phyloP scores from a whole-genome alignment of 257 asterid species.

The Oldenlandia corymbosa region DNA sequence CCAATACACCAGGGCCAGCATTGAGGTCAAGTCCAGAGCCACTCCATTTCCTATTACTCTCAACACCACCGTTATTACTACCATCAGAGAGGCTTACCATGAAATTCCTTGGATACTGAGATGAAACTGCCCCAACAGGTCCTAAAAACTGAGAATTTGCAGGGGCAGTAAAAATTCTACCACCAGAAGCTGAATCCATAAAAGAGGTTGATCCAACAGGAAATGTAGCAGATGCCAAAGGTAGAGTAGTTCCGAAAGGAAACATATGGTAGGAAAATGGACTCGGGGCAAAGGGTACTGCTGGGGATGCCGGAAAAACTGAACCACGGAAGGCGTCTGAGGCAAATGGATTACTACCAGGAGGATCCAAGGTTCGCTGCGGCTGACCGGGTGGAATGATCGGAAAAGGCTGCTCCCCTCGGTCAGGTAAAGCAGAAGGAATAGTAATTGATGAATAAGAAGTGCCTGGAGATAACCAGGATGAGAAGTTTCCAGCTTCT shows the following conservation, averaged over 20 bases:
- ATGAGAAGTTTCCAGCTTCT: conserved; percentile 49
- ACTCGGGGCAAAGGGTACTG: conserved; percentile 31
- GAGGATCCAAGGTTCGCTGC: conserved; percentile 54
- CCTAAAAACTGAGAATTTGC: conserved; percentile 55
- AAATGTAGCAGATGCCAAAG: conserved; percentile 55
- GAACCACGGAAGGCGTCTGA: conserved; percentile 71
- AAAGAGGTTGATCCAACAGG: conserved; percentile 39
- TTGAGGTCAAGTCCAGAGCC: conserved; percentile 78
- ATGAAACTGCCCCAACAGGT: conserved; percentile 43
- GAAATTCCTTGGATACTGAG: conserved; percentile 75
- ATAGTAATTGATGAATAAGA: conserved; percentile 46
- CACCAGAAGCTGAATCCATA: conserved; percentile 40
- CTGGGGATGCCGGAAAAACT: conserved; percentile 77
- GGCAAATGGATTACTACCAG: conserved; percentile 42
- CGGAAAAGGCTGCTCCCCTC: conserved; percentile 63
- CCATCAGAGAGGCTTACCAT: conserved; percentile 47
- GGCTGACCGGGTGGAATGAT: conserved; percentile 50
- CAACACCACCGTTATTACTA: conserved; percentile 37
- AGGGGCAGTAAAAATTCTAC: conserved; percentile 50
- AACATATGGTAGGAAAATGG: conserved; percentile 27
- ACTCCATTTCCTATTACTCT: conserved; percentile 60
- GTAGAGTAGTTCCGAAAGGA: conserved; percentile 53
- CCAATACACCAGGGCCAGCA: conserved; percentile 72
- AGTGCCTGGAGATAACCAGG: conserved; percentile 69
- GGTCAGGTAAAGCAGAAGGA: conserved; percentile 58